Evolutionary conservation across 495 filamentous ascomycete species (phyloP), one percentile per base, ranked within the genome.

Genomic region (Talaromyces trachyspermus): DNA sequence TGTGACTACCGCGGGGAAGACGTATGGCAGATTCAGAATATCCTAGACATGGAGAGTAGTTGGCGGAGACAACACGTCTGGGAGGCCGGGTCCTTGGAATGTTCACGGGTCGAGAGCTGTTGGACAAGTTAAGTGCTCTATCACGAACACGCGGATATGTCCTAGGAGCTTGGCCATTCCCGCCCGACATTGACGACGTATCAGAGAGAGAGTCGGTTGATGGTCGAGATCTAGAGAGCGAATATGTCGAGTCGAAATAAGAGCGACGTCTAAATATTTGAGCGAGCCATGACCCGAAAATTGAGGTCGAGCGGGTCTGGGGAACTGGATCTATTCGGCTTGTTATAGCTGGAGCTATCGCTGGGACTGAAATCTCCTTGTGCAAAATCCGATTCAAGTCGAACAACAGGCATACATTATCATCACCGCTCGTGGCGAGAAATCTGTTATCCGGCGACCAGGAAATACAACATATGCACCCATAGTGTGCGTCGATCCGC

Each of bases 371-470:
- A 11, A 39, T 35, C 23, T 25, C 24, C 6, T 49, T 25, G 3
- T 12, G 14, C 8, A 36, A 15, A 26, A 36, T 49, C 17, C 24
- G 48, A 46, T 23, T 61, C 63, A 79, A 70, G 30, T 89, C 79
- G 64, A 94, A 97, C 10, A 97, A 71, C 56, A 82, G 85, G 52
- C 89, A 92, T 0, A 74, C 58, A 55, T 97, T 96, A 65, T 98
- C 92, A 58, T 98, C 96, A 36, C 88, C 89, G 10, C 91, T 90
- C 8, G 86, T 87, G 24, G 86, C 89, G 62, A 98, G 89, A 40
- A 79, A 76, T 0, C 72, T 69, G 1, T 88, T 86, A 55, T 88
- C 79, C 22, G 68, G 70, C 2, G 88, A 95, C 89, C 92, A 98
- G 1, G 88, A 75, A 10, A 98, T 71, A 3, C 92, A 90, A 60